A percentile compares a stretch with the other conserved stretches of the same genome.
These are phyloP conservation scores for Fusarium stilboides DNA, from an alignment of 2,329 filamentous ascomycete genomes.

Conservation along the genomic window DNA sequence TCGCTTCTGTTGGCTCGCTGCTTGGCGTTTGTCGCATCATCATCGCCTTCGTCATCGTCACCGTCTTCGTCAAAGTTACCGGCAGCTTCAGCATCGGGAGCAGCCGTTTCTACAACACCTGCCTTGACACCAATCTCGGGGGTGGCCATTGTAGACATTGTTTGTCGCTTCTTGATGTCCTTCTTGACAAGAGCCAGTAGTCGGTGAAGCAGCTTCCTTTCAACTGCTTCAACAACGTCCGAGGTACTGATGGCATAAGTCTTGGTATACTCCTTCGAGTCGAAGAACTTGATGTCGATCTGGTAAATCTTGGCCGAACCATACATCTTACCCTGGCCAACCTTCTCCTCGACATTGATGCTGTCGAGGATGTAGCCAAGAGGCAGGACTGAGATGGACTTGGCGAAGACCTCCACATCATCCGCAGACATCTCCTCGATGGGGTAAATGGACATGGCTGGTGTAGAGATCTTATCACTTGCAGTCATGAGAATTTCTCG, in stretches of 20 bases:
- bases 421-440: conserved; percentile 78
- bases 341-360: conserved; percentile 83
- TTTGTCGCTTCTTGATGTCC: conserved; percentile 87
- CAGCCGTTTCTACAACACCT: conserved; percentile 68
- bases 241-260: conserved; percentile 86
- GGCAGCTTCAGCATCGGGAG: conserved; percentile 53
- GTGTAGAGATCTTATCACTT: conserved; percentile 88
- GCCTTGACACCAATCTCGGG: conserved; percentile 77
- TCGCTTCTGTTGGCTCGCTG: conserved; percentile 82
- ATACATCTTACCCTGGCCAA: conserved; percentile 79
- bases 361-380: conserved; percentile 88
- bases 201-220: conserved; percentile 81
- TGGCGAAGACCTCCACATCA: conserved; percentile 85
- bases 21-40: conserved; percentile 82
- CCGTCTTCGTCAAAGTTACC: conserved; percentile 60
- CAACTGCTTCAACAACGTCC: conserved; percentile 86
- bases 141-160: conserved; percentile 76
- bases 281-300: conserved; percentile 87
- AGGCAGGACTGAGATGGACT: conserved; percentile 89
- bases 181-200: conserved; percentile 79
- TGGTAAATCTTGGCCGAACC: conserved; percentile 87
- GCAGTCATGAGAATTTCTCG: conserved; percentile 99
- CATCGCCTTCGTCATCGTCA: conserved; percentile 80
- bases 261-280: conserved; percentile 83
- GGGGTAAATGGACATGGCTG: conserved; percentile 87